A percentile compares a stretch with the other conserved stretches of the same genome.
These are phyloP conservation scores for Colletotrichum sp. DNA, from an alignment of 2,329 filamentous ascomycete genomes.

Conservation along the genomic window DNA sequence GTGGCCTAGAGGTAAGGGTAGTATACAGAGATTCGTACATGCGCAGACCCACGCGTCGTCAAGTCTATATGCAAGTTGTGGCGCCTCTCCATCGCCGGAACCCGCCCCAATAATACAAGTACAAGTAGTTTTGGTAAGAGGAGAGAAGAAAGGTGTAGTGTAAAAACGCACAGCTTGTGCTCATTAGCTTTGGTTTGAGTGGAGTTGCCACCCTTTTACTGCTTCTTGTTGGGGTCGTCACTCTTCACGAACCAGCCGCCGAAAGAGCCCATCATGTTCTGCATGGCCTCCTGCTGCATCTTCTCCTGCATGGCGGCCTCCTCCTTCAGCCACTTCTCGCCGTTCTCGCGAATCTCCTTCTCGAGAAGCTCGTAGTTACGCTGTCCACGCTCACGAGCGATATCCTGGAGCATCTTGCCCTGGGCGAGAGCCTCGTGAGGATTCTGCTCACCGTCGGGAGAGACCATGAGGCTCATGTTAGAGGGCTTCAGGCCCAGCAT, in stretches of 20 bases:
- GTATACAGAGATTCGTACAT: slow-evolving; percentile 23
- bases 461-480: slow-evolving; percentile 66
- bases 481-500: slow-evolving; percentile 79
- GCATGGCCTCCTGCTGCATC: slow-evolving; percentile 88
- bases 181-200: background rate
- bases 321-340: slow-evolving; percentile 94
- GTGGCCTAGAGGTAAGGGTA: slow-evolving; percentile 16
- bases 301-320: slow-evolving; percentile 89
- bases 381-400: slow-evolving; percentile 89
- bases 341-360: slow-evolving; percentile 89
- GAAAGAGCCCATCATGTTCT: slow-evolving; percentile 86
- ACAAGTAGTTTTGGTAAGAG: slow-evolving; percentile 16
- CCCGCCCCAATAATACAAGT: slow-evolving; percentile 19
- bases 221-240: slow-evolving; percentile 19
- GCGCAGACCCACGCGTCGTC: slow-evolving; percentile 17
- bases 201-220: slow-evolving; percentile 1
- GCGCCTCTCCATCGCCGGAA: slow-evolving; percentile 11
- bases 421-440: slow-evolving; percentile 81
- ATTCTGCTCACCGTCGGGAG: slow-evolving; percentile 70
- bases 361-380: slow-evolving; percentile 90
- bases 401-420: slow-evolving; percentile 97
- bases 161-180: slow-evolving; percentile 1
- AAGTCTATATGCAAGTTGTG: slow-evolving; percentile 23
- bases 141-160: slow-evolving; percentile 4
- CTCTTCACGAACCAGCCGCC: slow-evolving; percentile 55